phyloP scores from a whole-genome alignment of 352 stramenopile species.

The Globisporangium orthogonon region DNA sequence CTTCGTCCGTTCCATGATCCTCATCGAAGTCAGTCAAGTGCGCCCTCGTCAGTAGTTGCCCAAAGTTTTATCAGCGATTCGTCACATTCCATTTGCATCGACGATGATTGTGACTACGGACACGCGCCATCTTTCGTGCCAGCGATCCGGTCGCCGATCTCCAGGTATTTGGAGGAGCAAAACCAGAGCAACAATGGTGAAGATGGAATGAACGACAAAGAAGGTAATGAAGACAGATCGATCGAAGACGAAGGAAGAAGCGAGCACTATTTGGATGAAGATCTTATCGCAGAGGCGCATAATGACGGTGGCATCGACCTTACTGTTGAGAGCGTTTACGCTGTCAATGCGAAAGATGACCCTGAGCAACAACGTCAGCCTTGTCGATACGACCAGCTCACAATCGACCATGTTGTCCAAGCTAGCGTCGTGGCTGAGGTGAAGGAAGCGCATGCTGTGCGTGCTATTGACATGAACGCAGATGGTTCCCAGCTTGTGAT shows the following conservation, averaged over 20 bases:
- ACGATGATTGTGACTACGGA: neutral
- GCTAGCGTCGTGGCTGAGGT: conserved; percentile 44
- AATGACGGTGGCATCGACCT: neutral
- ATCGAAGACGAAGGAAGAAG: neutral
- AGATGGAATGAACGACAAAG: neutral
- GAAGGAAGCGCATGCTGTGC: conserved; percentile 46
- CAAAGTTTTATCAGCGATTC: conserved; percentile 2
- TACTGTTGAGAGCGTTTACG: neutral
- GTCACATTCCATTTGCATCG: neutral
- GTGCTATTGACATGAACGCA: conserved; percentile 37
- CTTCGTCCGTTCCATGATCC: neutral
- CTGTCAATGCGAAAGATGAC: neutral
- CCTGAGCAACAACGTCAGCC: neutral
- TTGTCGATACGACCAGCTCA: conserved; percentile 29
- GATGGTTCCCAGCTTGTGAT: conserved; percentile 40
- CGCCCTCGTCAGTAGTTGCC: neutral
- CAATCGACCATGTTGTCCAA: conserved; percentile 32
- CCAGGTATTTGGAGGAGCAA: conserved; percentile 2
- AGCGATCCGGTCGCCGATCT: conserved; percentile 3
- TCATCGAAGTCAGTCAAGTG: neutral
- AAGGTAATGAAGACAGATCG: neutral
- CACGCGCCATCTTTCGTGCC: neutral
- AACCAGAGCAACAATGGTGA: neutral
- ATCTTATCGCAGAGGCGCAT: neutral
- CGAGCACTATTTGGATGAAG: neutral